These are phyloP conservation scores for Echria macrotheca DNA, from an alignment of 495 filamentous ascomycete genomes.

Conservation along the genomic window DNA sequence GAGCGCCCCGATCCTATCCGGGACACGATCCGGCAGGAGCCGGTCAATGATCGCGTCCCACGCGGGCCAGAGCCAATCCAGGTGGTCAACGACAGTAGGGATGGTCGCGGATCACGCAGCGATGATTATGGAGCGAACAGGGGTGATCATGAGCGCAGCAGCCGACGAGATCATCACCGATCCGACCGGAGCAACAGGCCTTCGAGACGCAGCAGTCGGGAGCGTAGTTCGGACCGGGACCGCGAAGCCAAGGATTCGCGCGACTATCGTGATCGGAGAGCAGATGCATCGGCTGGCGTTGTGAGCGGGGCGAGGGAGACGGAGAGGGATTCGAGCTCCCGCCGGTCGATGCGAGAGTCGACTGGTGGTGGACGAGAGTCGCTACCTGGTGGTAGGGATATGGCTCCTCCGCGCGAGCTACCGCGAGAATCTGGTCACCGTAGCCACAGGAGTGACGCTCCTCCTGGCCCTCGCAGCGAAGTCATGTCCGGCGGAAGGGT, in stretches of 20 bases:
- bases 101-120: slow-evolving; percentile 19
- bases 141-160: slow-evolving; percentile 42
- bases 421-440: slow-evolving; percentile 24
- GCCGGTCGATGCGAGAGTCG: slow-evolving; percentile 24
- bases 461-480: slow-evolving; percentile 11
- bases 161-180: slow-evolving; percentile 38
- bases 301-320: slow-evolving; percentile 9
- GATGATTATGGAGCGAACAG: slow-evolving; percentile 27
- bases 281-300: slow-evolving; percentile 18
- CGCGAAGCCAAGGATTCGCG: slow-evolving; percentile 36
- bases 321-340: slow-evolving; percentile 15
- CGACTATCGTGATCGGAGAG: slow-evolving; percentile 28
- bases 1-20: slow-evolving; percentile 38
- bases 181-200: slow-evolving; percentile 35
- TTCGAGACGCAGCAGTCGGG: slow-evolving; percentile 40
- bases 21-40: slow-evolving; percentile 20
- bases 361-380: slow-evolving; percentile 15
- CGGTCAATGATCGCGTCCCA: slow-evolving; percentile 14
- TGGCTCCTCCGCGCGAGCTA: slow-evolving; percentile 25
- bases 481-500: slow-evolving; percentile 1
- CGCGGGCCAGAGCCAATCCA: slow-evolving; percentile 23
- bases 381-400: slow-evolving; percentile 18
- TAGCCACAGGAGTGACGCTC: slow-evolving; percentile 20
- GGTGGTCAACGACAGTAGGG: slow-evolving; percentile 27
- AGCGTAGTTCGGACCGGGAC: slow-evolving; percentile 35